Conservation (phyloP, 257 asterid genomes). For the Lycium ferocissimum region DNA sequence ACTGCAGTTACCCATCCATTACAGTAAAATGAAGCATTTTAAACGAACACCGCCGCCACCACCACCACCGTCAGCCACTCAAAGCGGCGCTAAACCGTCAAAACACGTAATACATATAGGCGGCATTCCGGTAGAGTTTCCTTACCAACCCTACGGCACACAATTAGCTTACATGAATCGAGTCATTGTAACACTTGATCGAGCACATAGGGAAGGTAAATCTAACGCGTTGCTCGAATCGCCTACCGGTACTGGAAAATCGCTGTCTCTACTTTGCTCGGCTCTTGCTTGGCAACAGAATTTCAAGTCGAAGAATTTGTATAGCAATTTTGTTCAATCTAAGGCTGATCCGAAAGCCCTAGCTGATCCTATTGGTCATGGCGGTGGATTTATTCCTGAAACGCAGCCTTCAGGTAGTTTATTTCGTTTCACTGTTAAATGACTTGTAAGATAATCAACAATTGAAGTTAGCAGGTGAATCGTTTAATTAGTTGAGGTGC, state of each 20-base stretch:
- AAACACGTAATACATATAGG: constrained; percentile 62
- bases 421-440: not conserved
- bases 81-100: constrained; percentile 39
- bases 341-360: constrained; percentile 74
- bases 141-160: constrained; percentile 91
- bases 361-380: constrained; percentile 74
- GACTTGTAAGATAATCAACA: not conserved
- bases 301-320: constrained; percentile 50
- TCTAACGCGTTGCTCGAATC: constrained; percentile 94
- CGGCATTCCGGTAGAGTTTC: constrained; percentile 90
- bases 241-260: constrained; percentile 97
- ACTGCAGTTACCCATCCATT: not conserved
- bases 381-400: constrained; percentile 96
- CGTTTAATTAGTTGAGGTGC: too few species aligned
- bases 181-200: constrained; percentile 82
- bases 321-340: constrained; percentile 45
- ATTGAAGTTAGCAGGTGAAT: too few species aligned
- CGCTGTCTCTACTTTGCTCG: constrained; percentile 91
- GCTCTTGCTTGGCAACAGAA: constrained; percentile 90
- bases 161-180: constrained; percentile 90
- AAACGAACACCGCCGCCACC: constrained; percentile 33
- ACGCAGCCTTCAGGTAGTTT: constrained; percentile 72
- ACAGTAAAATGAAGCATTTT: not conserved
- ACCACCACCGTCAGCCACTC: not conserved
- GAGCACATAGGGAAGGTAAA: constrained; percentile 70